Conservation (phyloP, 2,329 filamentous ascomycete species). For the Diplodia corticola region DNA sequence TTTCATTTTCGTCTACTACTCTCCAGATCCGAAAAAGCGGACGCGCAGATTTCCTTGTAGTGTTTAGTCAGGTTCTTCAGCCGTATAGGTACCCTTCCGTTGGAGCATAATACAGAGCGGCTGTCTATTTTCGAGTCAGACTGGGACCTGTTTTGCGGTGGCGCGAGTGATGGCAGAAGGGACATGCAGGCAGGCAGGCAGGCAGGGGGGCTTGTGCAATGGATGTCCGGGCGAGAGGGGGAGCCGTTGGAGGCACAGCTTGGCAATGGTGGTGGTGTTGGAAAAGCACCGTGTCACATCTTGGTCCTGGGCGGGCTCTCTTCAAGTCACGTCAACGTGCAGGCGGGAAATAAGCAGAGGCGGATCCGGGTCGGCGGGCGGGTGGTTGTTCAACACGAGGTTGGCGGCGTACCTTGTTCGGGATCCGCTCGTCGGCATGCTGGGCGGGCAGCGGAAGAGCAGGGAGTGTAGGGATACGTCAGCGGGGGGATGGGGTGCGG, state of each 20-base stretch:
- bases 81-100: constrained; percentile 6
- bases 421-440: neutral
- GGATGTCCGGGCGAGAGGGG: neutral
- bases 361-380: constrained; percentile 1
- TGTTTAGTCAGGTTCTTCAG: constrained; percentile 9
- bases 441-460: constrained; percentile 4
- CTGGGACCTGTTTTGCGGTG: neutral
- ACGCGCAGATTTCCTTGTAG: constrained; percentile 3
- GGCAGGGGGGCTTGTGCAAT: neutral
- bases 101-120: constrained; percentile 15
- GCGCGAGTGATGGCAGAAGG: neutral
- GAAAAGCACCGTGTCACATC: neutral
- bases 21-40: neutral
- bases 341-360: constrained; percentile 13
- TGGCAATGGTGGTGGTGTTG: neutral
- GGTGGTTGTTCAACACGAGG: neutral
- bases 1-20: neutral
- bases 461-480: neutral
- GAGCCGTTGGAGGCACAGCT: neutral
- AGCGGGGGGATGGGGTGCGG: neutral
- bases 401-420: neutral
- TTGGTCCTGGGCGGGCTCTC: no score
- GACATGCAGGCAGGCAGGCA: no score
- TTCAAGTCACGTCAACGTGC: neutral
- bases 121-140: constrained; percentile 3